phyloP scores from a whole-genome alignment of 768 basidiomycete genomes.

The Termitomyces sp. region DNA sequence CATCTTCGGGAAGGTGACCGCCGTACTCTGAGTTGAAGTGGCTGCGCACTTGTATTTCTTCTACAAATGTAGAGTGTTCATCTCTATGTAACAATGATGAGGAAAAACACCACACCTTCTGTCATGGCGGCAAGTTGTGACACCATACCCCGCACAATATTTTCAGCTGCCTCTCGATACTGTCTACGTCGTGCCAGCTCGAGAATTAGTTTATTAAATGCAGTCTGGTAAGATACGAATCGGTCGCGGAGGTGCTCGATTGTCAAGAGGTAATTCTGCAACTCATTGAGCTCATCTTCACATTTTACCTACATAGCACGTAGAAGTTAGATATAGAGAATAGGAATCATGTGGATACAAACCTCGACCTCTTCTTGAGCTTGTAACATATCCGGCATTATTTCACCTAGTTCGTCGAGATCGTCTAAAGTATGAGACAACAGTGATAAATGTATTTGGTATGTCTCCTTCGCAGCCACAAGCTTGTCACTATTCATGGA shows the following conservation, averaged over 20 bases:
- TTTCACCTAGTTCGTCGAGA: slow-evolving; percentile 72
- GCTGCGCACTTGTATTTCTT: slow-evolving; percentile 59
- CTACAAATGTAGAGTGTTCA: slow-evolving; percentile 27
- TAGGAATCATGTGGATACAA: slow-evolving; percentile 1
- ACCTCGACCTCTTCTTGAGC: slow-evolving; percentile 70
- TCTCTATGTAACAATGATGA: background rate
- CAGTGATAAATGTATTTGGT: slow-evolving; percentile 42
- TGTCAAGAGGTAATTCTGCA: slow-evolving; percentile 57
- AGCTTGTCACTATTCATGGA: slow-evolving; percentile 42
- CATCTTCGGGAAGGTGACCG: slow-evolving; percentile 67
- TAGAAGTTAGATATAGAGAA: background rate
- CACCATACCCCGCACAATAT: slow-evolving; percentile 61
- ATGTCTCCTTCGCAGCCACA: slow-evolving; percentile 31
- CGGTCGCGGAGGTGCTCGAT: slow-evolving; percentile 61
- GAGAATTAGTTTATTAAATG: slow-evolving; percentile 67
- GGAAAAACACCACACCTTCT: slow-evolving; percentile 42
- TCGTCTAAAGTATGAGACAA: slow-evolving; percentile 50
- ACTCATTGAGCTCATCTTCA: slow-evolving; percentile 43
- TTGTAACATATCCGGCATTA: slow-evolving; percentile 73
- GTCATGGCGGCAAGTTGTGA: slow-evolving; percentile 58
- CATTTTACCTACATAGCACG: slow-evolving; percentile 36
- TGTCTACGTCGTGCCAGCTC: slow-evolving; percentile 67
- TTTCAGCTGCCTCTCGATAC: slow-evolving; percentile 62
- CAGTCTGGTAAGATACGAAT: slow-evolving; percentile 63
- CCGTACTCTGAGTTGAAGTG: slow-evolving; percentile 74